Conservation (phyloP, 176 grass and related monocot species). For the Zizania latifolia region DNA sequence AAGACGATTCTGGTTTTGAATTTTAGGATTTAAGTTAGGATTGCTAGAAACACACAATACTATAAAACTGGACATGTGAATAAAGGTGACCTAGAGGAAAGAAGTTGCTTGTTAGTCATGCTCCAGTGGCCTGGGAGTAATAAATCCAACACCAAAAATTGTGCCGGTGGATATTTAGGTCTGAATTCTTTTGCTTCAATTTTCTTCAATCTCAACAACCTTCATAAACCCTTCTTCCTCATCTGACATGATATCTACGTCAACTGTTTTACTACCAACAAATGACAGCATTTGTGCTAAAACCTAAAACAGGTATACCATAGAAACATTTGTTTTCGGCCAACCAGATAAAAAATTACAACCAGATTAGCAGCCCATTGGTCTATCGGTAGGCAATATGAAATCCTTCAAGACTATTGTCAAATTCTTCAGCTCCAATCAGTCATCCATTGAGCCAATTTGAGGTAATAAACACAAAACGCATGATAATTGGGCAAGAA, state of each 20-base stretch:
- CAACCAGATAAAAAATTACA: not conserved
- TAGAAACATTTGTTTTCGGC: not conserved
- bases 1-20: no score
- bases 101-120: not conserved
- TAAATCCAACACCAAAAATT: constrained; percentile 25
- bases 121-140: not conserved
- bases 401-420: no score
- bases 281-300: constrained; percentile 45
- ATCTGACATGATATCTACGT: no score
- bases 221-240: constrained; percentile 29
- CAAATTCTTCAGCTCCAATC: no score
- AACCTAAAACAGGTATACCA: constrained; percentile 35
- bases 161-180: not conserved
- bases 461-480: not conserved
- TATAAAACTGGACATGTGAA: no score
- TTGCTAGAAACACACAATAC: no score
- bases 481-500: not conserved
- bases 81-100: not conserved
- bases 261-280: constrained; percentile 40
- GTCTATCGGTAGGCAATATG: no score
- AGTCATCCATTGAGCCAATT: no score
- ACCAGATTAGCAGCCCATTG: no score
- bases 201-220: constrained; percentile 21
- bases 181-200: constrained; percentile 3
- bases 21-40: no score